A percentile compares a stretch with the other conserved stretches of the same genome.
Conservation (phyloP, 2,329 filamentous ascomycete species). For the Monosporascus ibericus region DNA sequence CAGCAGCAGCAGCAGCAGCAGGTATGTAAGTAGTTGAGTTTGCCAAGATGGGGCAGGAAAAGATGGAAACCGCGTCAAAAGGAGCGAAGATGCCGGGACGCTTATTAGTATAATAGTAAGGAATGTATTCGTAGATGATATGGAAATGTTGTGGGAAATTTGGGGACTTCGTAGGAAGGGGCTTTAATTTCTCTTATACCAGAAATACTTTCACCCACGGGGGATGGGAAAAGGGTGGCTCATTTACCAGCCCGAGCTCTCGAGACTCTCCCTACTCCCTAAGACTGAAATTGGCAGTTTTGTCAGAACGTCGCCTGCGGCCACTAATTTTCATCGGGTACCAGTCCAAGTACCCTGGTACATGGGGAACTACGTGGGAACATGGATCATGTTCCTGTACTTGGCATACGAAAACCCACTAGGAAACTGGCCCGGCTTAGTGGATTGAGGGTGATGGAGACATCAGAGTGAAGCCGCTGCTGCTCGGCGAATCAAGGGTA, state of each 20-base stretch:
- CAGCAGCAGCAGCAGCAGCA: slow-evolving; percentile 3
- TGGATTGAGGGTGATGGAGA: background rate
- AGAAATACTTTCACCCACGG: slow-evolving; percentile 5
- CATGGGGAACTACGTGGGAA: background rate
- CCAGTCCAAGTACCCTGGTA: background rate
- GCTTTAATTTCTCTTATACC: slow-evolving; percentile 27
- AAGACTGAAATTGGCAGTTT: too few relatives aligned
- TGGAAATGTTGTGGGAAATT: slow-evolving; percentile 19
- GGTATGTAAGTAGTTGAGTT: background rate
- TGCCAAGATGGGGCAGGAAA: slow-evolving; percentile 1
- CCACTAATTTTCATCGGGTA: background rate
- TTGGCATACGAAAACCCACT: background rate
- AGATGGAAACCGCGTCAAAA: slow-evolving; percentile 1
- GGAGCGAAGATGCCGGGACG: background rate
- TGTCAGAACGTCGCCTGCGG: too few relatives aligned
- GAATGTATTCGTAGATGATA: slow-evolving; percentile 14
- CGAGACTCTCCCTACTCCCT: background rate
- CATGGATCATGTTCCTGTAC: background rate
- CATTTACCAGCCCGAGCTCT: background rate
- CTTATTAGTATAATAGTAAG: slow-evolving; percentile 21
- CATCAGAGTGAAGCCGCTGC: background rate
- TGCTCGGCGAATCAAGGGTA: background rate
- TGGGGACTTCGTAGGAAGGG: slow-evolving; percentile 18
- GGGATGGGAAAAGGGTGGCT: background rate
- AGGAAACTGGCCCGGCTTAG: background rate